phyloP scores from a whole-genome alignment of 352 stramenopile species.

The Phytophthora syringae region DNA sequence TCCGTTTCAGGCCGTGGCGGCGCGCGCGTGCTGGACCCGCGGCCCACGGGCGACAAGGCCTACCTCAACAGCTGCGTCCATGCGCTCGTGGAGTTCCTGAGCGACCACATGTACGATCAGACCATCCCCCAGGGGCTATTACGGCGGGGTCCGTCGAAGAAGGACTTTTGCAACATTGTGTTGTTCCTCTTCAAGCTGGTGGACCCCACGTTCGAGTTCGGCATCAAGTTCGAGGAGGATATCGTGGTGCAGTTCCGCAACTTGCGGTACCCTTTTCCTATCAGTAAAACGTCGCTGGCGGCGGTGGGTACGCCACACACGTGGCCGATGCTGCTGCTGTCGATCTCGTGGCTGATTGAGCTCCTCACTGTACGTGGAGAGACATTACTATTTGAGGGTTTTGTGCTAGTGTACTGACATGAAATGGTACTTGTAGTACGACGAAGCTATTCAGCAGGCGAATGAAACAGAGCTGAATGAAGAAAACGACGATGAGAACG shows the following conservation, averaged over 20 bases:
- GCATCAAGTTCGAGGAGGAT: slow-evolving; percentile 80
- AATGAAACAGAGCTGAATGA: slow-evolving; percentile 50
- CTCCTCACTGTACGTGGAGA: slow-evolving; percentile 81
- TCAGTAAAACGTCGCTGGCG: slow-evolving; percentile 96
- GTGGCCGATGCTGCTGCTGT: slow-evolving; percentile 95
- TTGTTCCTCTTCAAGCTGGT: slow-evolving; percentile 96
- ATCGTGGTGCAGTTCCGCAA: slow-evolving; percentile 74
- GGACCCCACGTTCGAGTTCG: slow-evolving; percentile 91
- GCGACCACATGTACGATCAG: slow-evolving; percentile 92
- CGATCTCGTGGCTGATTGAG: slow-evolving; percentile 98
- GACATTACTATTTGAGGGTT: neutral
- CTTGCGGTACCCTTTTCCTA: slow-evolving; percentile 94
- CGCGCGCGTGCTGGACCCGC: slow-evolving; percentile 72
- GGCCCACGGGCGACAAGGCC: slow-evolving; percentile 90
- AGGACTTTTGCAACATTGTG: slow-evolving; percentile 98
- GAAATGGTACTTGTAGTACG: slow-evolving; percentile 69
- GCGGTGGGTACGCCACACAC: slow-evolving; percentile 95
- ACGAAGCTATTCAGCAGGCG: slow-evolving; percentile 72
- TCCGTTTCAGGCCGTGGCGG: slow-evolving; percentile 53
- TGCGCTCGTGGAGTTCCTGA: slow-evolving; percentile 94
- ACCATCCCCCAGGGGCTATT: slow-evolving; percentile 91
- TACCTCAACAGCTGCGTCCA: slow-evolving; percentile 94
- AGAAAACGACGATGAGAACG: slow-evolving; percentile 75
- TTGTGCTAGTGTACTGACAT: slow-evolving; percentile 17
- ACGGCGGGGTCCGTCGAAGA: slow-evolving; percentile 93